Evolutionary conservation across 2,329 filamentous ascomycete genomes (phyloP), one percentile per base, ranked within the genome.

Genomic region (Cordyceps fumosorosea): DNA sequence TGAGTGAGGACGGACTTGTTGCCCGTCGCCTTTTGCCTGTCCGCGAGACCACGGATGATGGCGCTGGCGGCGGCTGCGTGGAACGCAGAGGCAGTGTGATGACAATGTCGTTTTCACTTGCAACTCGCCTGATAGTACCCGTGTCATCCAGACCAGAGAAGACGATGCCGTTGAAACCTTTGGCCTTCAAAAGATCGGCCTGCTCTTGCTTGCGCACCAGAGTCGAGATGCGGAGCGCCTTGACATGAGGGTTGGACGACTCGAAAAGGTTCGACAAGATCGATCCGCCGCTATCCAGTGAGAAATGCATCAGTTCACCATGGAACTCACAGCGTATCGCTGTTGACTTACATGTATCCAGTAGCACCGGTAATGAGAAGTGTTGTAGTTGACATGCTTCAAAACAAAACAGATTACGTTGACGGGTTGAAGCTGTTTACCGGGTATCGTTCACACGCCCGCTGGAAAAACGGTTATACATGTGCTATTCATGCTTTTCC

Each of bases 11-110:
- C 72, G 0, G 74, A 73, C 18, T 73, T 68, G 7, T 67, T 68
- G 0, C 74, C 73, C 0, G 74, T 76, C 0, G 63, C 48, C 47
- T 70, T 71, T 58, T 73, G 71, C 5, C 77, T 72, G 37, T 75
- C 69, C 0, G 70, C 74, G 0, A 83, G 73, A 0, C 79, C 80
- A 1, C 67, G 65, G 3, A 82, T 69, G 37, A 81, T 65, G 0
- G 79, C 78, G 57, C 70, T 70, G 0, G 76, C 77, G 3, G 73
- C 73, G 0, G 65, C 50, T 1, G 70, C 53, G 64, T 81, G 75
- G 60, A 68, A 77, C 5, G 76, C 76, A 2, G 69, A 67, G 1
- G 77, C 76, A 0, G 77, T 72, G 65, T 76, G 56, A 83, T 74
- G 8, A 82, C 73, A 59, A 80, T 64, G 50, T 72, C 70, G 24